Evolutionary conservation across 1,139 yeast genomes (phyloP), one percentile per base, ranked within the genome.

Genomic region (Taiozyma sp.): DNA sequence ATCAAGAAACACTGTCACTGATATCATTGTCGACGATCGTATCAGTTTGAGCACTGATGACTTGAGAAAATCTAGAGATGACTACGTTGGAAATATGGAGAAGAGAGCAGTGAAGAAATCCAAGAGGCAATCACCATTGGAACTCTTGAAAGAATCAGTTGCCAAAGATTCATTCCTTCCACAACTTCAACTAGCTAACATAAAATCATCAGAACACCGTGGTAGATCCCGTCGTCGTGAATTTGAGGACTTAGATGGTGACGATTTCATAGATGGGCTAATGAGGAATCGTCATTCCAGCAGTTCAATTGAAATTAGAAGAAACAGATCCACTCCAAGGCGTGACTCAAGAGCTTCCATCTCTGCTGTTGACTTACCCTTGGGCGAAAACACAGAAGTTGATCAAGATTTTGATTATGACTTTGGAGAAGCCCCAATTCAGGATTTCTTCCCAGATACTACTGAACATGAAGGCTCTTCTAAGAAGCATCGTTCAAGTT

Each of bases 231-330:
- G 34, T 16, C 44, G 24, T 29, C 45, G 51, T 14, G 22, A 30
- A n/a, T 16, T 27, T 22, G 44, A 27, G 5, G 27, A 29, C 3
- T 30, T 29, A 2, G 51, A 48, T 19, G 54, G 56, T 23, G 57
- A 52, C 19, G 64, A 61, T 49, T 60, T 62, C 29, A 55, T 62
- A 34, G 61, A 62, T 48, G 55, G 57, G 2, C 40, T 61, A 16
- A 34, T 57, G 44, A 55, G 61, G 46, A 57, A 55, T 48, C 55
- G 65, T 47, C 54, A 63, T 23, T 60, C 64, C 4, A 57, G 61
- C 29, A 54, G 43, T 29, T 60, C 65, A 0, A 52, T 62, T 42
- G 65, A 62, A 44, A 49, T 54, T 6, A 57, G 52, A 32, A 59
- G 65, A 57, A 56, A 57, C 43, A 43, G 50, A 2, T 56, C 62